A percentile compares a stretch with the other conserved stretches of the same genome.
phyloP scores from a whole-genome alignment of 306 rosid species.

The Vicia faba region DNA sequence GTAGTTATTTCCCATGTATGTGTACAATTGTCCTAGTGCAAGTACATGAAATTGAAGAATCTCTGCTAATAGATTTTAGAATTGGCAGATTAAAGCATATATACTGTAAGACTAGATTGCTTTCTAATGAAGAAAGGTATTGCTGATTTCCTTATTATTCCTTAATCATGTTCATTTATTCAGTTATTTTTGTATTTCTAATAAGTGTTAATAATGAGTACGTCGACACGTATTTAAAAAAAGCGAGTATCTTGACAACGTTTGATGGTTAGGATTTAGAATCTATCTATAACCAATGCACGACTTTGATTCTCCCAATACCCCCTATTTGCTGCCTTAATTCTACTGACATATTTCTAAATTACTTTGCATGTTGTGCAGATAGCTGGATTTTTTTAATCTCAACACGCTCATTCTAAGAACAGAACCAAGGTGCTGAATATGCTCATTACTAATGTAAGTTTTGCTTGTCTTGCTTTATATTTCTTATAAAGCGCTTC shows the following conservation, averaged over 20 bases:
- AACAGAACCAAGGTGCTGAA: slow-evolving; percentile 20
- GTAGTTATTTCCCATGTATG: background rate
- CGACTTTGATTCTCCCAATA: no score
- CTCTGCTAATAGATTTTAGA: background rate
- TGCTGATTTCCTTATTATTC: background rate
- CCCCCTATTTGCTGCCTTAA: background rate
- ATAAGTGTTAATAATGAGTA: background rate
- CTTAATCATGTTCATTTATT: slow-evolving; percentile 8
- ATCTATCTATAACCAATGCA: no score
- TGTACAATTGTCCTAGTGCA: no score
- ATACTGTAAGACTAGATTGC: background rate
- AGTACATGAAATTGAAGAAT: background rate
- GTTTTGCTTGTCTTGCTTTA: slow-evolving; percentile 8
- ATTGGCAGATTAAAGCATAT: slow-evolving; percentile 17
- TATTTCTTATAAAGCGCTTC: background rate
- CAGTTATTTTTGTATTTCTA: background rate
- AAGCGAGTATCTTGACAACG: no score
- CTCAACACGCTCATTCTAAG: background rate
- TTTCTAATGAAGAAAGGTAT: slow-evolving; percentile 14
- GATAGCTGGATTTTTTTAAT: background rate
- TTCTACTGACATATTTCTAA: slow-evolving; percentile 21
- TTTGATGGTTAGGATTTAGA: no score
- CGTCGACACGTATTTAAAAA: no score
- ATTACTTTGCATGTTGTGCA: slow-evolving; percentile 2
- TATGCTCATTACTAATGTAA: slow-evolving; percentile 12